Percentiles rank a stretch among this genome's conserved stretches.
These are phyloP conservation scores for Verticillium nubilum DNA, from an alignment of 2,329 filamentous ascomycete genomes.

Conservation along the genomic window DNA sequence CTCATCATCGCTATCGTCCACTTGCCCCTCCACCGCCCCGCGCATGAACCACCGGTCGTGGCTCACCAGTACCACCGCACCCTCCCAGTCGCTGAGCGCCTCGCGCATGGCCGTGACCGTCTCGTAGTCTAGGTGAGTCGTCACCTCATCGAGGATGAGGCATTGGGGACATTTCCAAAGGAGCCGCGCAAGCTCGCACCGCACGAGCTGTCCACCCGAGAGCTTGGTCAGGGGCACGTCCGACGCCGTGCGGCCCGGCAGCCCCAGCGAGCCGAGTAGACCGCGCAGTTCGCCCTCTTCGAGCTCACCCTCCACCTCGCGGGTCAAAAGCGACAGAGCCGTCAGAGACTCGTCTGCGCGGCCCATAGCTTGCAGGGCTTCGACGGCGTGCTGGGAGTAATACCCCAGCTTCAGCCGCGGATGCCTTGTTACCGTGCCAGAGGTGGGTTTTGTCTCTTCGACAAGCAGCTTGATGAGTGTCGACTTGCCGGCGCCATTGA, in stretches of 20 bases:
- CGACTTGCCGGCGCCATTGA: constrained; percentile 80
- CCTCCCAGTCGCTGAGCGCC: constrained; percentile 63
- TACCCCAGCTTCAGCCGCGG: constrained; percentile 66
- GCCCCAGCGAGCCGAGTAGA: constrained; percentile 62
- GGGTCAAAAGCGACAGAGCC: constrained; percentile 57
- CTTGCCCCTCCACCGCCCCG: constrained; percentile 61
- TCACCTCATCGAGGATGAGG: constrained; percentile 74
- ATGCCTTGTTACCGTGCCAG: constrained; percentile 60
- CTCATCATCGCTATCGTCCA: constrained; percentile 28
- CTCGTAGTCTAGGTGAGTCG: constrained; percentile 79
- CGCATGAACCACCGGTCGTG: constrained; percentile 81
- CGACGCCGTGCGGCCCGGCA: constrained; percentile 64
- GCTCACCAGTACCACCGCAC: constrained; percentile 70
- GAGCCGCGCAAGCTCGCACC: constrained; percentile 60
- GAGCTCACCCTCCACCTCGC: constrained; percentile 44
- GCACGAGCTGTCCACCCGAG: constrained; percentile 73
- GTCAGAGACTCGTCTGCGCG: constrained; percentile 47
- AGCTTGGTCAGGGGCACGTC: constrained; percentile 69
- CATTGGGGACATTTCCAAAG: constrained; percentile 65
- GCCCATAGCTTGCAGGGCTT: constrained; percentile 54
- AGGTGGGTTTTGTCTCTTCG: constrained; percentile 50
- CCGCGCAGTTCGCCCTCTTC: constrained; percentile 64
- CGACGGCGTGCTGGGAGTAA: constrained; percentile 76
- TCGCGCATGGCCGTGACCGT: constrained; percentile 67
- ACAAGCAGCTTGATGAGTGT: constrained; percentile 69